Percentiles rank a stretch among this genome's conserved stretches.
These are phyloP conservation scores for Aspergillus texensis DNA, from an alignment of 2,329 filamentous ascomycete genomes.

Conservation along the genomic window DNA sequence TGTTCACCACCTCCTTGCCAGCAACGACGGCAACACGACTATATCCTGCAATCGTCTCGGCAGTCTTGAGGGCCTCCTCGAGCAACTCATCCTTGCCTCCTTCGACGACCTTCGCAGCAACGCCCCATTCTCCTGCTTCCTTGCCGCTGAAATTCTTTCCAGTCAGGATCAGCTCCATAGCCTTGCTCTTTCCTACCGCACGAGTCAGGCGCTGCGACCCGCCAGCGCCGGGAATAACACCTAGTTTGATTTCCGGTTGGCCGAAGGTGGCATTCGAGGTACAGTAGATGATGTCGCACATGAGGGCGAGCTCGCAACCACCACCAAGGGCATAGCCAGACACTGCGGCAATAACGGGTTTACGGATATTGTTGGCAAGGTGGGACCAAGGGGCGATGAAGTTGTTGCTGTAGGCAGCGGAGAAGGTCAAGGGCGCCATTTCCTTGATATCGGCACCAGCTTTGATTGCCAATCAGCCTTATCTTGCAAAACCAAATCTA, in stretches of 20 bases:
- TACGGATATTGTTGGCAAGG: conserved; percentile 81
- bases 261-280: conserved; percentile 85
- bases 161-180: conserved; percentile 90
- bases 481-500: neutral
- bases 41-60: conserved; percentile 85
- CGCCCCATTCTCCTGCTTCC: conserved; percentile 86
- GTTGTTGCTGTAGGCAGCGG: conserved; percentile 80
- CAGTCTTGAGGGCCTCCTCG: conserved; percentile 77
- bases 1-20: conserved; percentile 97
- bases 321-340: conserved; percentile 93
- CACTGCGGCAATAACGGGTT: conserved; percentile 90
- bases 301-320: conserved; percentile 95
- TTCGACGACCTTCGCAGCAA: conserved; percentile 80
- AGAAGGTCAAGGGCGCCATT: conserved; percentile 91
- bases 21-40: conserved; percentile 85
- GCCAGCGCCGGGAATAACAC: conserved; percentile 87
- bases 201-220: conserved; percentile 86
- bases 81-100: conserved; percentile 77
- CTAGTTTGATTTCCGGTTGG: conserved; percentile 95
- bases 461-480: conserved; percentile 17
- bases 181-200: conserved; percentile 79
- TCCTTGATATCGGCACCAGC: conserved; percentile 99
- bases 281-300: conserved; percentile 95
- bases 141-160: conserved; percentile 80
- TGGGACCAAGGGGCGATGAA: conserved; percentile 97